Base-by-base conservation (phyloP, 129 eudicot genomes). In the Apium graveolens region DNA sequence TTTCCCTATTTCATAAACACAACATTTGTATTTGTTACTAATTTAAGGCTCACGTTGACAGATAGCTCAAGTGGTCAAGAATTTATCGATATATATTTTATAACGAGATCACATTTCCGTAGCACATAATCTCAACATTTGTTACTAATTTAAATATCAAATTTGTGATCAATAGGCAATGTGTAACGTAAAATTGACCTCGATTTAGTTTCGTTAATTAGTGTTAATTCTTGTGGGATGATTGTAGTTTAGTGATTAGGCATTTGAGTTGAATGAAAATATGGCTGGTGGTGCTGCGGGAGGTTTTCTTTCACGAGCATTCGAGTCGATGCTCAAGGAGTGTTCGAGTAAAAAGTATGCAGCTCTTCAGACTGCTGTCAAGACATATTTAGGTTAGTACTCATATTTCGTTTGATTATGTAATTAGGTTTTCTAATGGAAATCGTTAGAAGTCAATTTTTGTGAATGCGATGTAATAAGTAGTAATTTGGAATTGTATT, bases 241-340 rank as follows among this genome's bases (percentile, higher is more conserved):
- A 60, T 26, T 63, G 18, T 63, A 27, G 17, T 9, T 71, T 71
- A 21, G 44, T 39, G 49, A 31, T 5, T 39, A 42, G 60, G 77
- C 2, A 24, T 73, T 43, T 1, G 32, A 26, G 32, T 12, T 12
- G 57, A 16, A 27, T 77, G 45, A 65, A 74, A 71, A 78, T 44
- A 92, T 92, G 97, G 96, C 93, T 77, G 91, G 91, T 65, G 96
- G 92, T 78, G 98, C 97, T 18, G 99, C 99, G 24, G 99, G 97
- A 14, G 99, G 99, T 11, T 95, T 95, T 44, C 76, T 95, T 20
- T 86, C 94, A 34, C 96, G 99, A 70, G 96, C 99, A 45, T 95
- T 92, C 73, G 99, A 95, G 77, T 83, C 91, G 5, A 95, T 95
- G 96, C 97, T 95, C 87, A 95, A 95, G 63, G 99, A 95, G 88